phyloP scores from a whole-genome alignment of 352 stramenopile genomes.

The Bremia lactucae region DNA sequence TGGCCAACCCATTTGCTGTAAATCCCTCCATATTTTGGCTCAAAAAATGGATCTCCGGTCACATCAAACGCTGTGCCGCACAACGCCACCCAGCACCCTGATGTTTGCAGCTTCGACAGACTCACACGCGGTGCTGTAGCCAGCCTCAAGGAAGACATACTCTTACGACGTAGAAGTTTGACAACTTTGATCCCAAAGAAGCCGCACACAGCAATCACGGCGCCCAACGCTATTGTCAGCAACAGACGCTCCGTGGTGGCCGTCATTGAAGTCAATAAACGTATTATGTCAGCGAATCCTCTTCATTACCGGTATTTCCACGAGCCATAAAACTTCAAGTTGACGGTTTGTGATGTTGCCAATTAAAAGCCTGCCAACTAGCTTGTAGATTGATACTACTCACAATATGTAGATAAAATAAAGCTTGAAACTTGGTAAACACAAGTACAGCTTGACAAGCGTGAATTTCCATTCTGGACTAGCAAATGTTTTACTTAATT shows the following conservation, averaged over 20 bases:
- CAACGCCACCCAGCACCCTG: constrained; percentile 35
- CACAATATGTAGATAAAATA: too few species aligned
- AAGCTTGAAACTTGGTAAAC: too few species aligned
- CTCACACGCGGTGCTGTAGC: constrained; percentile 7
- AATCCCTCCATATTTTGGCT: constrained; percentile 12
- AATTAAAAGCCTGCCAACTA: too few species aligned
- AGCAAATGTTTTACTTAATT: too few species aligned
- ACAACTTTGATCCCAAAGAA: constrained; percentile 16
- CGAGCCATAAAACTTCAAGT: too few species aligned
- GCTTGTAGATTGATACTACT: too few species aligned
- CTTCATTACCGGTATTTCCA: too few species aligned
- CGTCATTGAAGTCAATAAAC: constrained; percentile 12
- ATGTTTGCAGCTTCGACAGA: constrained; percentile 19
- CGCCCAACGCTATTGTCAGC: constrained; percentile 14
- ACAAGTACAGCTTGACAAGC: too few species aligned
- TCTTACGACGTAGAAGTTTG: constrained; percentile 4
- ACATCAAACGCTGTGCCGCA: constrained; percentile 48
- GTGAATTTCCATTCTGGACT: too few species aligned
- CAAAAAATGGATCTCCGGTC: constrained; percentile 38
- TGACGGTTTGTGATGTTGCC: too few species aligned
- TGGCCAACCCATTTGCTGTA: constrained; percentile 45
- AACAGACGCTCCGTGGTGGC: constrained; percentile 10
- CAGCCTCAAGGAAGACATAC: constrained; percentile 1
- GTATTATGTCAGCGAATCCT: too few species aligned
- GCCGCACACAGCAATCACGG: constrained; percentile 11